Base-by-base conservation (phyloP, 2,329 filamentous ascomycete genomes). In the Penicillium brevicompactum region DNA sequence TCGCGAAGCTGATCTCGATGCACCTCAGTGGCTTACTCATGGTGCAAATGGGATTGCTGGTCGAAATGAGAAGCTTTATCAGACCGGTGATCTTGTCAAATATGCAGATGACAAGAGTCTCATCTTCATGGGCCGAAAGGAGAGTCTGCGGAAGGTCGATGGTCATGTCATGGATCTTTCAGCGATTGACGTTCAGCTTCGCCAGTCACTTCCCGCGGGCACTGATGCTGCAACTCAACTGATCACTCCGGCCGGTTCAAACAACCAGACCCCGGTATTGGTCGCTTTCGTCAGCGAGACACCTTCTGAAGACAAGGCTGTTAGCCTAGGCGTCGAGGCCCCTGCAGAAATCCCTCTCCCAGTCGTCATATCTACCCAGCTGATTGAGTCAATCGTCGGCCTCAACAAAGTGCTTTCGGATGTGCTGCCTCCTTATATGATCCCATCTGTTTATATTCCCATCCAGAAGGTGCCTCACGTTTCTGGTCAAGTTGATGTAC, bases 151-250 rank as follows among this genome's bases (percentile, higher is more conserved):
- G 37, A 52, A 46, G 32, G 45, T 56, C 10, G 54, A 52, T 27
- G 54, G 49, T 16, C 49, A 56, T 49, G 49, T 56, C 3, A 56
- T 56, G 54, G 54, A 56, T 32, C 49, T 56, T 27, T 31, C 54
- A 21, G 24, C 54, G 24, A 48, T 56, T 22, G 54, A 56, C 22
- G 30, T 49, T n/a, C 54, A 56, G 34, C 49, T 56, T n/a, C 49
- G 40, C 32, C n/a, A 49, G 13, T 41, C 38, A 5, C 46, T 56
- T 10, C 54, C 54, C 2, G 40, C 37, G 31, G 46, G 42, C 7
- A 44, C 42, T 16, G 30, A 56, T 40, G 45, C 30, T 4, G 45
- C 21, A 5, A 47, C 46, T 27, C 54, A 53, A 32, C 34, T 53
- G 22, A 57, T 57, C 40, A 37, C 46, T 8, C 54, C 54, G 5